These are phyloP conservation scores for Tetradesmus obliquus DNA, from an alignment of 139 green algal genomes.

Conservation along the genomic window DNA sequence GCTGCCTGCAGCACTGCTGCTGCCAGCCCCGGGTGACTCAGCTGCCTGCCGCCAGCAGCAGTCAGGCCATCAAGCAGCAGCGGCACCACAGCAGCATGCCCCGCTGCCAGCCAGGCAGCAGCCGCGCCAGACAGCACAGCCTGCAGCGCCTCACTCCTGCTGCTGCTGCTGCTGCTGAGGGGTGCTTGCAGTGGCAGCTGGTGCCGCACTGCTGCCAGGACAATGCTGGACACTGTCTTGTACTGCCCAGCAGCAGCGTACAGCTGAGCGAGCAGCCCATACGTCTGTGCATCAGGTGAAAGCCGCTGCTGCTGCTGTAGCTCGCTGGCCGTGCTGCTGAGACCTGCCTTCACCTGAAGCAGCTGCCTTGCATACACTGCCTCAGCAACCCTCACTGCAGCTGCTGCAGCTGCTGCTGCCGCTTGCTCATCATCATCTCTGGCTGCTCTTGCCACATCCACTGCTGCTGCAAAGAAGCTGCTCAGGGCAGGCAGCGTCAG, in stretches of 20 bases:
- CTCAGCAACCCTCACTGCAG: neutral
- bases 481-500: neutral
- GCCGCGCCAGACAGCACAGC: neutral
- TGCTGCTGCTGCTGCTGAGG: neutral
- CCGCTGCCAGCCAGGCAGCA: neutral
- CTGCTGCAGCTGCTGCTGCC: neutral
- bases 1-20: neutral
- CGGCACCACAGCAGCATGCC: neutral
- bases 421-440: neutral
- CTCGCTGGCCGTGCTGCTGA: neutral
- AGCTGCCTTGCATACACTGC: neutral
- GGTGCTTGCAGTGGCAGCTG: neutral
- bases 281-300: neutral
- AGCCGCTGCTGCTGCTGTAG: neutral
- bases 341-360: neutral
- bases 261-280: neutral
- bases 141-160: neutral
- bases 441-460: neutral
- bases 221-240: neutral
- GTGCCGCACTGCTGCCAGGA: neutral
- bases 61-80: neutral
- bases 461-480: neutral
- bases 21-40: neutral
- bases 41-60: too few relatives aligned
- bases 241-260: neutral